These are phyloP conservation scores for Phytophthora constricta DNA, from an alignment of 352 stramenopile genomes.

Conservation along the genomic window DNA sequence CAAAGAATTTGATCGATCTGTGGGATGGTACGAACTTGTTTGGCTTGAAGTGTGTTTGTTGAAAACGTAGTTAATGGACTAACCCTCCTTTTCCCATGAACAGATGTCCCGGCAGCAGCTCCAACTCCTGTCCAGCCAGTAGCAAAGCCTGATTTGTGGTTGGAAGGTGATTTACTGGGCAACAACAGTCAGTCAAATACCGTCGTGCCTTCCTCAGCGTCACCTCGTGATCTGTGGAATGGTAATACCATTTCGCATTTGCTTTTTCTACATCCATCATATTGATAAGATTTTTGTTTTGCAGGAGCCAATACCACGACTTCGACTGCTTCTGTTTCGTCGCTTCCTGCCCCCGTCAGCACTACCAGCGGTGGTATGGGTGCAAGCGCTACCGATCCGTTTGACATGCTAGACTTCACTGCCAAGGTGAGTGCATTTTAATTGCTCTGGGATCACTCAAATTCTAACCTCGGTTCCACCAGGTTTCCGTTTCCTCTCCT, in stretches of 20 bases:
- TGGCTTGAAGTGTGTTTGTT: neutral
- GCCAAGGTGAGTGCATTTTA: constrained; percentile 36
- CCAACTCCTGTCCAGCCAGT: constrained; percentile 3
- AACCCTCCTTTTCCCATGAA: constrained; percentile 1
- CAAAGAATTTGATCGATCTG: constrained; percentile 68
- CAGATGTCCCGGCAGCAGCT: constrained; percentile 14
- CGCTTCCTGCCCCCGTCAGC: constrained; percentile 6
- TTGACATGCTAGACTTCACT: constrained; percentile 47
- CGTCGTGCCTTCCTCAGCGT: neutral
- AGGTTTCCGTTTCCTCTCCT: constrained; percentile 36
- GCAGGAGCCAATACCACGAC: constrained; percentile 22
- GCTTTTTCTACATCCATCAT: neutral
- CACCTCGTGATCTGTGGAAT: constrained; percentile 24
- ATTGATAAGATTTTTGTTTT: constrained; percentile 4
- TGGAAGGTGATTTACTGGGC: constrained; percentile 22
- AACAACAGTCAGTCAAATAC: constrained; percentile 11
- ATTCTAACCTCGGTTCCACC: constrained; percentile 2
- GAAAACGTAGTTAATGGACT: too few species aligned
- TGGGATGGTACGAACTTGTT: constrained; percentile 54
- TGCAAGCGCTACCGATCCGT: constrained; percentile 36
- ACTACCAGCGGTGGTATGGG: constrained; percentile 19
- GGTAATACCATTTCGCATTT: constrained; percentile 15
- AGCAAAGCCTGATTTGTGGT: constrained; percentile 32
- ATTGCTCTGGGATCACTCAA: neutral
- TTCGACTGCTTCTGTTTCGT: constrained; percentile 4